phyloP scores from a whole-genome alignment of 2,329 filamentous ascomycete genomes.

The Stromatinia cepivora region DNA sequence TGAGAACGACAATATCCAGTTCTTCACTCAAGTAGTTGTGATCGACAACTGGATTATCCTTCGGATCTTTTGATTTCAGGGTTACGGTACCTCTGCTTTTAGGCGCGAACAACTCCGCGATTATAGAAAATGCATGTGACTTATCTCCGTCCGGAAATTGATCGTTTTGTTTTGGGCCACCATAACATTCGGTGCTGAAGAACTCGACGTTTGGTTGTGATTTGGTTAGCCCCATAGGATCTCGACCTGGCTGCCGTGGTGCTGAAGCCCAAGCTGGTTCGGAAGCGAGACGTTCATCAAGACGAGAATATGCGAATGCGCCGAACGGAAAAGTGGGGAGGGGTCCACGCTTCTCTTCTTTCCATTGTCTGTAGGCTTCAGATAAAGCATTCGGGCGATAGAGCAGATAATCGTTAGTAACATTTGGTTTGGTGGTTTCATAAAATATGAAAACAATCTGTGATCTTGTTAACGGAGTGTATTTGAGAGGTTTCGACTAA shows the following conservation, averaged over 20 bases:
- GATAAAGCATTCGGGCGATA: slow-evolving; percentile 55
- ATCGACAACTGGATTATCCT: slow-evolving; percentile 56
- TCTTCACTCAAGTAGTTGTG: slow-evolving; percentile 59
- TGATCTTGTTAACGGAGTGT: slow-evolving; percentile 18
- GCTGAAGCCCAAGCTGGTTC: slow-evolving; percentile 56
- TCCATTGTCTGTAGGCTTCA: slow-evolving; percentile 55
- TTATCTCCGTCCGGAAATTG: slow-evolving; percentile 52
- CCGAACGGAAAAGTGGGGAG: slow-evolving; percentile 64
- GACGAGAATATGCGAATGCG: slow-evolving; percentile 60
- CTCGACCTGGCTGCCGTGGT: slow-evolving; percentile 51
- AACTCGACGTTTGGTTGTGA: slow-evolving; percentile 62
- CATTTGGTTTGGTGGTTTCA: slow-evolving; percentile 51
- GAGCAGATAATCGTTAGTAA: slow-evolving; percentile 58
- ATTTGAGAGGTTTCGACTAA: neutral
- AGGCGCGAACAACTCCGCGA: slow-evolving; percentile 58
- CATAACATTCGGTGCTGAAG: slow-evolving; percentile 63
- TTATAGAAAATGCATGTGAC: slow-evolving; percentile 58
- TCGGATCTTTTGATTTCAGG: slow-evolving; percentile 50
- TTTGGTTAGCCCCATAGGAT: slow-evolving; percentile 61
- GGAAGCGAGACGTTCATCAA: slow-evolving; percentile 58
- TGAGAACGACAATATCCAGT: slow-evolving; percentile 58
- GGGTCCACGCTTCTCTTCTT: slow-evolving; percentile 57
- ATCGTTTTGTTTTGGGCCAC: slow-evolving; percentile 58
- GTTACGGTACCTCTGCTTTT: slow-evolving; percentile 56
- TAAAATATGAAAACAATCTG: slow-evolving; percentile 61